Base-by-base conservation (phyloP, 2,329 filamentous ascomycete species). In the Cladosporium sp. region DNA sequence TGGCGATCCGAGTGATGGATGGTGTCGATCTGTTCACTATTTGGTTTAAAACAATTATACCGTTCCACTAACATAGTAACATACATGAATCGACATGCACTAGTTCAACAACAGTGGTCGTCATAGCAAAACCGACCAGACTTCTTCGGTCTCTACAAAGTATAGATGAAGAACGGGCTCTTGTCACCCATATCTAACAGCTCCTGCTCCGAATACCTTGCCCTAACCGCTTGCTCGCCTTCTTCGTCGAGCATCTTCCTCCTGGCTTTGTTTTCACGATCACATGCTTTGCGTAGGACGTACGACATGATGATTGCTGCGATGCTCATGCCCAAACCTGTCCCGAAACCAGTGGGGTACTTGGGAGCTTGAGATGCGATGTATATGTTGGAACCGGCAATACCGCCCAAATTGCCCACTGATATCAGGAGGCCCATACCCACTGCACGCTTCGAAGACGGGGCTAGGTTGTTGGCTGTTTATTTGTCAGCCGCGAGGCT, bases 361-460 rank as follows among this genome's bases (percentile, higher is more conserved):
- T 78, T 78, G 0, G 83, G 83, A 1, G 76, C 75, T 67, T 85
- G 82, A 59, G 77, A 72, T 0, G 74, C 67, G 16, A 88, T 83
- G 71, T 91, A 91, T 71, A 91, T 90, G 72, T 91, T 91, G 5
- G 87, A 88, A 0, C 88, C 87, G 84, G 91, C 89, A 1, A 88
- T 67, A 39, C 80, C 80, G 2, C 74, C 75, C 10, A 80, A 39
- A 72, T 85, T 84, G 0, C 83, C 83, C n/a, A 85, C 75, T 0
- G 76, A 79, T 34, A 85, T 80, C 68, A 84, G 82, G 67, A 83
- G 77, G 1, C 79, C 80, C 18, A 82, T 80, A 3, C 80, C 78
- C 34, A 82, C 80, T 1, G 82, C 79, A 23, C 83, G 81, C 70
- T 85, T 85, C 64, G 81, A 84, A 65, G 82, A 80, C 0, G 82